Percentiles rank a stretch among this genome's conserved stretches.
Evolutionary conservation across 495 filamentous ascomycete species (phyloP).

Genomic region (Lasiosphaeriaceae sp.): DNA sequence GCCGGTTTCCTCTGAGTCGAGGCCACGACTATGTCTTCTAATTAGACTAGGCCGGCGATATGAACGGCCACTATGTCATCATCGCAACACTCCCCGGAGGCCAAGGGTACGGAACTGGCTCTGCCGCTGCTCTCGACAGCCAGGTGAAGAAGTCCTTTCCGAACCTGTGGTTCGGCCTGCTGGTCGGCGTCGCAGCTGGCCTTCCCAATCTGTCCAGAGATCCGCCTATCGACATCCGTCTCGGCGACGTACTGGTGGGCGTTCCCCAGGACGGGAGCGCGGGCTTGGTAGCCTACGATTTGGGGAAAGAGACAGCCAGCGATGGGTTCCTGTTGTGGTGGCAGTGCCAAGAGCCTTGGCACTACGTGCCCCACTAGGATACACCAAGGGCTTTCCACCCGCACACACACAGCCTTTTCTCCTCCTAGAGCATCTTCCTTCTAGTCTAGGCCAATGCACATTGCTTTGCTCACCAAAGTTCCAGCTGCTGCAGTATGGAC

Average conservation of each 20-base stretch:
- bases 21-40: slow-evolving; percentile 36
- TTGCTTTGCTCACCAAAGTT: no score
- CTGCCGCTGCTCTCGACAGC: slow-evolving; percentile 35
- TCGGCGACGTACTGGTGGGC: slow-evolving; percentile 38
- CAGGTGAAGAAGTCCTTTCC: slow-evolving; percentile 37
- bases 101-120: slow-evolving; percentile 32
- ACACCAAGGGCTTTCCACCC: no score
- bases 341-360: no score
- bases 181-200: slow-evolving; percentile 34
- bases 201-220: slow-evolving; percentile 20
- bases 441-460: no score
- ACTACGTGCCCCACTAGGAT: no score
- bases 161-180: slow-evolving; percentile 34
- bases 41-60: slow-evolving; percentile 30
- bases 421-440: no score
- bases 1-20: slow-evolving; percentile 17
- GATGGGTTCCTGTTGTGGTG: no score
- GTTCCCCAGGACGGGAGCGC: slow-evolving; percentile 13
- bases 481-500: neutral
- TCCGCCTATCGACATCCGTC: slow-evolving; percentile 34
- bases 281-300: slow-evolving; percentile 26
- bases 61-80: slow-evolving; percentile 42
- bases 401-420: no score
- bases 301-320: slow-evolving; percentile 16
- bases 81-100: slow-evolving; percentile 35